Evolutionary conservation across 2,329 filamentous ascomycete species (phyloP).

Genomic region (Gaeumannomyces tritici): DNA sequence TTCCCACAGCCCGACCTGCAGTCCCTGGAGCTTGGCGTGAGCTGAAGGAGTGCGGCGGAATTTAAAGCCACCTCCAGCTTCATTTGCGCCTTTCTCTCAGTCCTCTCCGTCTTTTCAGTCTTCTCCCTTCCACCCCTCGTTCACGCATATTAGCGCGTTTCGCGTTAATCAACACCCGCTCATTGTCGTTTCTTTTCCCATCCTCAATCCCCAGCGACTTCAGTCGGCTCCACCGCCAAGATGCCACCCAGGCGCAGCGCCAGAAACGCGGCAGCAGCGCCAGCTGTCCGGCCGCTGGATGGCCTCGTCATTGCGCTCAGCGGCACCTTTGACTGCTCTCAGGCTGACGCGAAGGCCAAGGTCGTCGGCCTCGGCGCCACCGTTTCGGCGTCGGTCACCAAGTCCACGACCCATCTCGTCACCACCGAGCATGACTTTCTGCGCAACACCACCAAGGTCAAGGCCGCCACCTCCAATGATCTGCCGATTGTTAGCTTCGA

Average conservation of each 20-base stretch:
- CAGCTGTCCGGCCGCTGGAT: slow-evolving; percentile 25
- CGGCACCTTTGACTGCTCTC: slow-evolving; percentile 48
- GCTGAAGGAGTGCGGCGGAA: neutral
- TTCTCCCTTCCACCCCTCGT: neutral
- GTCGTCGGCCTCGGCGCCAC: slow-evolving; percentile 39
- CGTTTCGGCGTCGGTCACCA: slow-evolving; percentile 35
- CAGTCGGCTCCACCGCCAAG: neutral
- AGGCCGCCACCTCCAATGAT: slow-evolving; percentile 31
- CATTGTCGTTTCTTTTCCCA: neutral
- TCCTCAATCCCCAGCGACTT: neutral
- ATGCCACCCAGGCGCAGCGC: slow-evolving; percentile 4
- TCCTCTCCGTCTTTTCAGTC: neutral
- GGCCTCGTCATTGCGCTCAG: slow-evolving; percentile 46
- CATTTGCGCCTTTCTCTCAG: neutral
- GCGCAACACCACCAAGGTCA: slow-evolving; percentile 40
- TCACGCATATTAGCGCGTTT: neutral
- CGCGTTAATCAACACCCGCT: no score
- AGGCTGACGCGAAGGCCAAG: slow-evolving; percentile 35
- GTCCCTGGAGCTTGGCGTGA: neutral
- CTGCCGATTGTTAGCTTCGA: slow-evolving; percentile 47
- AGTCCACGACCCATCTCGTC: slow-evolving; percentile 46
- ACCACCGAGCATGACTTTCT: slow-evolving; percentile 43
- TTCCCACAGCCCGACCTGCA: neutral
- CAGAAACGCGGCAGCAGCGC: neutral
- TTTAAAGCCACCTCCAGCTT: no score